Evolutionary conservation across 2,329 filamentous ascomycete genomes (phyloP), one percentile per base, ranked within the genome.

Genomic region (Aureobasidium sp.): DNA sequence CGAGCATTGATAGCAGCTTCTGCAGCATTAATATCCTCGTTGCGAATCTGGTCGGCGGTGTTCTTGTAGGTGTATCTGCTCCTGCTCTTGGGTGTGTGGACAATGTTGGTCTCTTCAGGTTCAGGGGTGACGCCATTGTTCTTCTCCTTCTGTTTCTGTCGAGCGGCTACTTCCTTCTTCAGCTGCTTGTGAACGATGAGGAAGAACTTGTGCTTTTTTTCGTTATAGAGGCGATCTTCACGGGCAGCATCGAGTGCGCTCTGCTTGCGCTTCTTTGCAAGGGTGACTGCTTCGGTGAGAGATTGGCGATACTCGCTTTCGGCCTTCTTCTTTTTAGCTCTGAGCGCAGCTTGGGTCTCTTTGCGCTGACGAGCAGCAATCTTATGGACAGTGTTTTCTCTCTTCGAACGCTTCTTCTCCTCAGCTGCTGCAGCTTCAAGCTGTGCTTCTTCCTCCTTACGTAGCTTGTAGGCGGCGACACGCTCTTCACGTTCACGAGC

Each of bases 401-500:
- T 47, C 36, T 57, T 37, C 1, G 14, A n/a, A 25, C 52, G 37
- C 45, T 60, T 57, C 44, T 63, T 62, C 59, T 62, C 53, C 42
- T 44, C 64, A 42, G 61, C 58, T 14, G 64, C 66, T 20, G 63
- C 63, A 3, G 44, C 62, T 7, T 57, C 64, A 4, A 22, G 58
- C 20, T 60, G 22, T 17, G 36, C 47, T 37, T 65, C 62, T 11
- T 66, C 64, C 27, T 66, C 66, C 41, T 69, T 69, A 20, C 61
- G 65, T 20, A 62, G 64, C 61, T 70, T 70, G 15, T 66, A 68
- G n/a, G 63, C 68, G 4, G 65, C 62, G 25, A 70, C 68, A 57
- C 71, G 69, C 11, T 64, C 51, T 20, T 70, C 68, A 27, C 69
- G 68, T 51, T 76, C 72, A n/a, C 62, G 62, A 20, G 68, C 69